Conservation (phyloP, 2,329 filamentous ascomycete genomes). For the Apiospora hydei region DNA sequence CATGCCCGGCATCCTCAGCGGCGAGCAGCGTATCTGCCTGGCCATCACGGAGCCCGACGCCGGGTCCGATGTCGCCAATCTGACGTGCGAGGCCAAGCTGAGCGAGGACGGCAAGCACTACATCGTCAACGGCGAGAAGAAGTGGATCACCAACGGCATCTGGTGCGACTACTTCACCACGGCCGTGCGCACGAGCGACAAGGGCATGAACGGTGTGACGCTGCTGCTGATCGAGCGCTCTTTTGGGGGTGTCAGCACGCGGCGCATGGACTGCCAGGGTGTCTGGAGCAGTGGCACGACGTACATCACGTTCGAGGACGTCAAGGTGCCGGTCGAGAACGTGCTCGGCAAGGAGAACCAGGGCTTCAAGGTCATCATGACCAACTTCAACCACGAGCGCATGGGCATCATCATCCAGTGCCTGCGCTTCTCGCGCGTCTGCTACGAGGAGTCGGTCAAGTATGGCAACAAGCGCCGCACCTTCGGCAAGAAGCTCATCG, state of each 20-base stretch:
- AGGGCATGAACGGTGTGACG: conserved; percentile 91
- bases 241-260: conserved; percentile 84
- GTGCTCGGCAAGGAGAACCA: conserved; percentile 97
- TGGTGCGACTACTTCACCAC: conserved; percentile 98
- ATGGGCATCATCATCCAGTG: conserved; percentile 99
- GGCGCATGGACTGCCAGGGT: conserved; percentile 98
- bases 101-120: conserved; percentile 97
- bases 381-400: conserved; percentile 99
- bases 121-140: conserved; percentile 99
- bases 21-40: conserved; percentile 96
- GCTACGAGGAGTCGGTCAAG: conserved; percentile 95
- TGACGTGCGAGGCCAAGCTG: conserved; percentile 95
- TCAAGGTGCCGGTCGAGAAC: conserved; percentile 99
- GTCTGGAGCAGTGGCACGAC: conserved; percentile 96
- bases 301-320: conserved; percentile 98
- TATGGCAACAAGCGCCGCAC: conserved; percentile 97
- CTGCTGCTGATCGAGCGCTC: conserved; percentile 91
- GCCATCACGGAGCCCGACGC: conserved; percentile 98
- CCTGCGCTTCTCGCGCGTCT: conserved; percentile 92
- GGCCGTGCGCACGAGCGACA: conserved; percentile 86
- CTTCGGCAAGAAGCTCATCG: conserved; percentile 95
- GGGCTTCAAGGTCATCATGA: conserved; percentile 99
- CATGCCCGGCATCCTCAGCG: conserved; percentile 83
- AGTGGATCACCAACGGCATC: conserved; percentile 99
- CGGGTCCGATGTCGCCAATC: conserved; percentile 91